phyloP scores from a whole-genome alignment of 495 filamentous ascomycete genomes.

The Lepidopterella palustris region DNA sequence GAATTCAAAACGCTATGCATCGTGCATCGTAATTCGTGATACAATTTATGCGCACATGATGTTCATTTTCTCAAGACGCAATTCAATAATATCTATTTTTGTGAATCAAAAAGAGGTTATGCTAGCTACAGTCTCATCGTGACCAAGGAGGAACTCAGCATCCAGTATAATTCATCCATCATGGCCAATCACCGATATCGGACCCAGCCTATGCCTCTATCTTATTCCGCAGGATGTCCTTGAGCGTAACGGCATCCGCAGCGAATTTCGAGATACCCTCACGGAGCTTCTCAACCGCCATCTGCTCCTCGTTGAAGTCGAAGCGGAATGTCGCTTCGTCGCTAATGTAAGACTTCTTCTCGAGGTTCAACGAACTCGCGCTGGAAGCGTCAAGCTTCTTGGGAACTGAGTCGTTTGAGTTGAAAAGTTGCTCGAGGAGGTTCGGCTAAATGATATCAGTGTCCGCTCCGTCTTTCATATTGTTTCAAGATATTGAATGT shows the following conservation, averaged over 20 bases:
- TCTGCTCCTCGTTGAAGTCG: conserved; percentile 98
- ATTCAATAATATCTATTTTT: not conserved
- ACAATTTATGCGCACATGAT: not conserved
- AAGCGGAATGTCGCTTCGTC: conserved; percentile 91
- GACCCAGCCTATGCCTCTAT: conserved; percentile 39
- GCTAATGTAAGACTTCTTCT: conserved; percentile 85
- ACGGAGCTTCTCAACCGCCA: conserved; percentile 97
- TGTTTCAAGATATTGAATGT: not conserved
- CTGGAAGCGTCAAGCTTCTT: conserved; percentile 78
- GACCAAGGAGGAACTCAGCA: not conserved
- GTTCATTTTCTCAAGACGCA: not conserved
- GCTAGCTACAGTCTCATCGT: conserved; percentile 8
- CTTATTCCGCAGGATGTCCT: conserved; percentile 85
- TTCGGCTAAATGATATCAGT: conserved; percentile 53
- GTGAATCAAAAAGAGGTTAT: not conserved
- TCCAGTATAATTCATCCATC: not conserved
- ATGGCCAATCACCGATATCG: conserved; percentile 19
- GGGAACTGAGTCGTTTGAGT: conserved; percentile 69
- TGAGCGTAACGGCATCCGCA: conserved; percentile 88
- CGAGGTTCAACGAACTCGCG: conserved; percentile 63
- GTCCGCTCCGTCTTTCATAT: not conserved
- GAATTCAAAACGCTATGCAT: not conserved
- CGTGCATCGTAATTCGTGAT: no score
- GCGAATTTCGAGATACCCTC: conserved; percentile 99
- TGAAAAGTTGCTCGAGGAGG: conserved; percentile 88